Conservation (phyloP, 2,329 filamentous ascomycete species). For the Pezicula neosporulosa region DNA sequence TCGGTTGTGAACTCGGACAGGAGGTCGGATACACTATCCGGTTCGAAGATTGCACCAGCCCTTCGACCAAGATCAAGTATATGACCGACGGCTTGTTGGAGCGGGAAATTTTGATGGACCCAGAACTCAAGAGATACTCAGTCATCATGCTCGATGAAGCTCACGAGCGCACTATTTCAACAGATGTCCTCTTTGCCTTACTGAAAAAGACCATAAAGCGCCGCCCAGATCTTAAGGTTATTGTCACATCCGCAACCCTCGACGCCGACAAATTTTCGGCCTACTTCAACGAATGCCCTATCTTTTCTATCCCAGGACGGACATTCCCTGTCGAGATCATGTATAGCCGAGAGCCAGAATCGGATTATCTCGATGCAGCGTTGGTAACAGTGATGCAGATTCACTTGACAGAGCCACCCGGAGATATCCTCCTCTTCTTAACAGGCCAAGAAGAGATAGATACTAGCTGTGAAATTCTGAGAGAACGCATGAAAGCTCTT, state of each 20-base stretch:
- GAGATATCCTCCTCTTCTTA: conserved; percentile 94
- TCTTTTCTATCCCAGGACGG: conserved; percentile 92
- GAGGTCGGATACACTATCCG: conserved; percentile 97
- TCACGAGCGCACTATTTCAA: conserved; percentile 94
- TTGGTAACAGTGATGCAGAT: conserved; percentile 99
- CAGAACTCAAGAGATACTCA: conserved; percentile 83
- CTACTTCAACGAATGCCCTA: conserved; percentile 94
- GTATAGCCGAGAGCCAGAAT: conserved; percentile 92
- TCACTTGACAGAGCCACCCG: conserved; percentile 84
- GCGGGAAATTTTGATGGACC: conserved; percentile 89
- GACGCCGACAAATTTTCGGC: conserved; percentile 97
- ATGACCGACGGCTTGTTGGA: conserved; percentile 99
- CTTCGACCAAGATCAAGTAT: conserved; percentile 93
- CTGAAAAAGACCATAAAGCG: conserved; percentile 90
- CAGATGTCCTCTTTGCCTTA: conserved; percentile 90
- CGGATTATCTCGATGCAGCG: conserved; percentile 90
- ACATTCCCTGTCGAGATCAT: conserved; percentile 96
- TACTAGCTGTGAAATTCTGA: conserved; percentile 86
- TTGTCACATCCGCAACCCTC: conserved; percentile 93
- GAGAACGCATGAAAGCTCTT: conserved; percentile 93
- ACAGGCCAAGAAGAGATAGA: conserved; percentile 99
- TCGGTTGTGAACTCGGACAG: conserved; percentile 84
- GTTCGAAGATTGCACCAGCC: conserved; percentile 90
- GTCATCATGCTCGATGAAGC: conserved; percentile 98
- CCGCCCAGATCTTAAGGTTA: conserved; percentile 85